phyloP scores from a whole-genome alignment of 2,329 filamentous ascomycete species.

The Penicillium thymicola region DNA sequence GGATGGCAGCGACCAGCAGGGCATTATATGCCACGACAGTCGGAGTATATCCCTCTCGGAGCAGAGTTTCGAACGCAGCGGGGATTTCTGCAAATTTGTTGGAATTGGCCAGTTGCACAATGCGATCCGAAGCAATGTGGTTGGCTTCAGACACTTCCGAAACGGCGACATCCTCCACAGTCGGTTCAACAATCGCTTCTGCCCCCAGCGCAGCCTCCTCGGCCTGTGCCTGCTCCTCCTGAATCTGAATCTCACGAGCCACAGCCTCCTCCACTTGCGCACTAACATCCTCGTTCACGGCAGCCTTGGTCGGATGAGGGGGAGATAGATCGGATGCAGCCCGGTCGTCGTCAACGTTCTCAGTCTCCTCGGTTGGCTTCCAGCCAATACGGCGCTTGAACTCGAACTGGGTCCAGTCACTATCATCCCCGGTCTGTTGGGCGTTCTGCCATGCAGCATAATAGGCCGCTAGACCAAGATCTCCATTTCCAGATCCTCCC shows the following conservation, averaged over 20 bases:
- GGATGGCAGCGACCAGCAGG: constrained; percentile 77
- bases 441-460: constrained; percentile 85
- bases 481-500: constrained; percentile 52
- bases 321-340: constrained; percentile 49
- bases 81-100: constrained; percentile 84
- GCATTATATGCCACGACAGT: constrained; percentile 88
- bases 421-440: constrained; percentile 64
- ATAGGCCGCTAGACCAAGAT: constrained; percentile 79
- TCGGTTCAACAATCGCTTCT: constrained; percentile 29
- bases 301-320: constrained; percentile 58
- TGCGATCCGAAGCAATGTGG: constrained; percentile 70
- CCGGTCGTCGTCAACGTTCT: constrained; percentile 30
- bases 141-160: constrained; percentile 54
- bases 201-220: constrained; percentile 35
- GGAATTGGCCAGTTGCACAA: constrained; percentile 68
- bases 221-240: constrained; percentile 50
- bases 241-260: constrained; percentile 69
- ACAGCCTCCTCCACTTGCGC: constrained; percentile 84
- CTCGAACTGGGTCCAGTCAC: constrained; percentile 89
- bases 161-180: constrained; percentile 40
- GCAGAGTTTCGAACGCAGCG: constrained; percentile 83
- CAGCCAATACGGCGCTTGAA: constrained; percentile 86
- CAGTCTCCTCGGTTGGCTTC: constrained; percentile 56
- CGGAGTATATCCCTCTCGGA: constrained; percentile 76
- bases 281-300: constrained; percentile 51